Percentiles rank a stretch among this genome's conserved stretches.
Conservation (phyloP, 805 yeast genomes). For the Schizosaccharomyces osmophilus region DNA sequence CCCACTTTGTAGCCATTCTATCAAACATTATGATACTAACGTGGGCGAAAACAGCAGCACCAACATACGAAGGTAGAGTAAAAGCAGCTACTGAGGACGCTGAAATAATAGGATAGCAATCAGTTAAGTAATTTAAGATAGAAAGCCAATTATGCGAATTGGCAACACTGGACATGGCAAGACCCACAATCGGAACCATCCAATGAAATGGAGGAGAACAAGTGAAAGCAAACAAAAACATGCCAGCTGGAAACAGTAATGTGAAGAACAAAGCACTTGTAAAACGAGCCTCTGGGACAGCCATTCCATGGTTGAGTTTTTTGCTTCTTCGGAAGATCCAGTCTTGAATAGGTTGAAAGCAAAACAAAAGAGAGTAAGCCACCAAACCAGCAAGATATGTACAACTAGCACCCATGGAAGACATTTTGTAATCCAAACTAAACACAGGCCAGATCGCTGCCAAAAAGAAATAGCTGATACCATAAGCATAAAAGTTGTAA, state of each 20-base stretch:
- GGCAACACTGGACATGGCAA: neutral
- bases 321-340: neutral
- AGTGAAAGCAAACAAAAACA: slow-evolving; percentile 1
- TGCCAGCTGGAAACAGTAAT: neutral
- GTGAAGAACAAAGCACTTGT: neutral
- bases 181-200: neutral
- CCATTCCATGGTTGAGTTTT: neutral
- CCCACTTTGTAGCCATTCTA: neutral
- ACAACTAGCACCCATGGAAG: slow-evolving; percentile 31
- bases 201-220: neutral
- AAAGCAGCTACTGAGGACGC: slow-evolving; percentile 53
- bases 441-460: slow-evolving; percentile 57
- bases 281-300: neutral
- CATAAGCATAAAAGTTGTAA: slow-evolving; percentile 18
- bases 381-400: slow-evolving; percentile 60
- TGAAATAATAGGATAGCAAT: slow-evolving; percentile 36
- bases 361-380: slow-evolving; percentile 38
- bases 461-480: slow-evolving; percentile 31
- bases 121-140: slow-evolving; percentile 40
- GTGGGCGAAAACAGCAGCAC: neutral
- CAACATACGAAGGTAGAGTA: neutral
- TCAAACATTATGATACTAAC: neutral
- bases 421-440: slow-evolving; percentile 31
- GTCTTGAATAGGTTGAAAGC: slow-evolving; percentile 14
- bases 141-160: neutral